Conservation (phyloP, 2,329 filamentous ascomycete genomes). For the Colletotrichum eremochloae region DNA sequence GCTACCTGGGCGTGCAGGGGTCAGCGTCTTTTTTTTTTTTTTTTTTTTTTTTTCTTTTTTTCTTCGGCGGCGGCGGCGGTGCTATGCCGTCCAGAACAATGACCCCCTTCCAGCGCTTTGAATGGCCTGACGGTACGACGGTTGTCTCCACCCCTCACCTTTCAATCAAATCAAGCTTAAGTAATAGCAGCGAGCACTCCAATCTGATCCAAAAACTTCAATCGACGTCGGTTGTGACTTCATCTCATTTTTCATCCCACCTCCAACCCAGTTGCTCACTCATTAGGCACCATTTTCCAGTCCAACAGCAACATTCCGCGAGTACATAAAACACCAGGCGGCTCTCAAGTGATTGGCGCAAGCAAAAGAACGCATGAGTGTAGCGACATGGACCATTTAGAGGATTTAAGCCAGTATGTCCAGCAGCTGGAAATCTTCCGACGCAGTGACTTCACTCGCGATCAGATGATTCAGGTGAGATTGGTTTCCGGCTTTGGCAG, state of each 20-base stretch:
- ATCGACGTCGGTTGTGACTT: neutral
- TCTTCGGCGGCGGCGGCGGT: too few relatives aligned
- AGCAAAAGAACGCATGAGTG: neutral
- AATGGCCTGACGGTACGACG: slow-evolving; percentile 12
- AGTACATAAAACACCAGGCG: neutral
- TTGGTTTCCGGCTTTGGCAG: too few relatives aligned
- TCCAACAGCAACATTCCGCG: neutral
- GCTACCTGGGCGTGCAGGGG: neutral
- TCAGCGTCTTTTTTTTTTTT: neutral
- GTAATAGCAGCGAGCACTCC: neutral
- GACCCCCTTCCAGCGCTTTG: neutral
- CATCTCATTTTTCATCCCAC: neutral
- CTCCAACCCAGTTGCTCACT: neutral
- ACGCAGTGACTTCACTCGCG: slow-evolving; percentile 33
- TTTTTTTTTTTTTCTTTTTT: too few relatives aligned
- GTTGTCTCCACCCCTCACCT: neutral
- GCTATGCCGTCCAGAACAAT: slow-evolving; percentile 16
- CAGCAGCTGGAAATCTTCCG: slow-evolving; percentile 35
- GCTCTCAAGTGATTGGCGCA: neutral
- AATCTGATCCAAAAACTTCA: slow-evolving; percentile 7
- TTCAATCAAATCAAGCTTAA: neutral
- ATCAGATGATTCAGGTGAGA: slow-evolving; percentile 40
- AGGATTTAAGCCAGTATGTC: slow-evolving; percentile 23
- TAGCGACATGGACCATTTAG: slow-evolving; percentile 23
- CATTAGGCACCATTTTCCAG: neutral